Base-by-base conservation (phyloP, 768 basidiomycete genomes). In the Trametes villosa region DNA sequence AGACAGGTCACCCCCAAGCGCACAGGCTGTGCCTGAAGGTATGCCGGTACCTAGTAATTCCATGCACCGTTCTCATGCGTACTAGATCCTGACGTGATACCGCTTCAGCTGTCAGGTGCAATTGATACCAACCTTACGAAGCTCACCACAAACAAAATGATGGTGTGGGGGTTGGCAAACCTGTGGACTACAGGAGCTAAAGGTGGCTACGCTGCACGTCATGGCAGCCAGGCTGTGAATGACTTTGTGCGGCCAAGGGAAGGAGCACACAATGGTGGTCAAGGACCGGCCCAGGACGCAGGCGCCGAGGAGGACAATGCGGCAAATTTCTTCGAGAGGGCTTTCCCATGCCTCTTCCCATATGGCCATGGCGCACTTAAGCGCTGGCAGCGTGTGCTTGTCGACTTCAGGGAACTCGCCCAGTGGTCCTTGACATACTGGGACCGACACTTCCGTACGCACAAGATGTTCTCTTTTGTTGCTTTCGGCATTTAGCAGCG, bases 401-500 rank as follows among this genome's bases (percentile, higher is more conserved):
- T 72, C 2, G 15, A 41, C n/a, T 68, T 70, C 20, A 20, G n/a
- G 1, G 68, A 70, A 0, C 76, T 76, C 48, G 53, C 73, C 1
- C 51, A 53, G 36, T 76, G 74, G 72, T 40, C 66, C 0, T 42
- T 79, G 0, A 63, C 67, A 38, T 72, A 77, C 57, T 52, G 63
- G 38, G 74, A 76, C 51, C 57, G 66, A 0, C 67, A 71, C 0
- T 78, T 78, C 62, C 69, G 74, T 0, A 52, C 17, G 9, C 71
- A 79, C 63, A 60, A 66, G 40, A 66, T 63, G 0, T 78, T 77
- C 59, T 56, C 69, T 7, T 77, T 76, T 38, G 58, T 73, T 0
- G 66, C 56, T 0, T 78, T 78, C 55, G 62, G 67, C 0, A 73
- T 77, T 26, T n/a, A 54, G 3, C 76, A 77, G 50, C 63, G 66